These are phyloP conservation scores for Sedum album DNA, from an alignment of 164 flowering plant genomes.

Conservation along the genomic window DNA sequence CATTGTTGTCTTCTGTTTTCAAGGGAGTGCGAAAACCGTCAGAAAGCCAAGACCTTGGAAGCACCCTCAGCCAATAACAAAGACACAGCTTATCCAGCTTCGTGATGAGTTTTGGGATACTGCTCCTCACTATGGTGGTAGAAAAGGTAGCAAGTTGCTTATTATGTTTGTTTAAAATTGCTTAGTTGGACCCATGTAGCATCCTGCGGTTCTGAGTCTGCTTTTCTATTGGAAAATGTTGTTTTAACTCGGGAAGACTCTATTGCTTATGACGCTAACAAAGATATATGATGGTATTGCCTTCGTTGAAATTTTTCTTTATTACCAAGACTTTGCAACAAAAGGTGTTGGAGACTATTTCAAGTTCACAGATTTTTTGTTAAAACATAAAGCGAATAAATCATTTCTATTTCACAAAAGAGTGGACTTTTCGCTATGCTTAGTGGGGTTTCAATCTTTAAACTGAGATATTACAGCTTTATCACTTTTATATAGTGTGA, in stretches of 20 bases:
- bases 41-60: constrained; percentile 90
- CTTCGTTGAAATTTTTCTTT: no score
- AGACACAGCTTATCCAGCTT: constrained; percentile 61
- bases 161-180: not conserved
- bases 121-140: constrained; percentile 77
- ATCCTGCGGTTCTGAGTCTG: not conserved
- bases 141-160: constrained; percentile 36
- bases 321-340: no score
- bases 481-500: not conserved
- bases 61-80: constrained; percentile 70
- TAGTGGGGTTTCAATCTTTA: no score
- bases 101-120: constrained; percentile 95
- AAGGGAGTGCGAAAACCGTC: constrained; percentile 16
- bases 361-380: not conserved
- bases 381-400: not conserved
- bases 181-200: not conserved
- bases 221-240: not conserved
- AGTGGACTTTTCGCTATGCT: no score
- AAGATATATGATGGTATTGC: not conserved
- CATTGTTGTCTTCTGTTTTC: not conserved
- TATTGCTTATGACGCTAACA: not conserved
- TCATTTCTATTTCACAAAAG: not conserved
- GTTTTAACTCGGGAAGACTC: not conserved
- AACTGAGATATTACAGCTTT: not conserved
- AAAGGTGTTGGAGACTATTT: not conserved